These are phyloP conservation scores for Apophysomyces elegans DNA, from an alignment of 371 early-diverging fungal genomes.

Conservation along the genomic window DNA sequence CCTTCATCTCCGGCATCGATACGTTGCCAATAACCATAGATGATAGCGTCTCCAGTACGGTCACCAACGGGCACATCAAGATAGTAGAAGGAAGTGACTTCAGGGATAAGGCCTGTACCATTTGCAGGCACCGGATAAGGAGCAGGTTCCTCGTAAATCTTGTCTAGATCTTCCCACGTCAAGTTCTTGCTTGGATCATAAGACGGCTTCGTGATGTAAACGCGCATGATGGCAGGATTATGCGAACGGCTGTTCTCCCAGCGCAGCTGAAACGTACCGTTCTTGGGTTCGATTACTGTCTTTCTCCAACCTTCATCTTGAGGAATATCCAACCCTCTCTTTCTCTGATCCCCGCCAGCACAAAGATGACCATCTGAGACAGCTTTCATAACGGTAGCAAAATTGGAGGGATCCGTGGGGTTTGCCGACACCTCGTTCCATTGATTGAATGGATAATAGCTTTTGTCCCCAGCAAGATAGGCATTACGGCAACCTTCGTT, in stretches of 20 bases:
- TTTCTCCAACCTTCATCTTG: not conserved
- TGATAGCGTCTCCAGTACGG: slow-evolving; percentile 10
- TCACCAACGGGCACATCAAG: not conserved
- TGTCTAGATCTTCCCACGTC: not conserved
- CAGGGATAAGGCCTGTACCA: not conserved
- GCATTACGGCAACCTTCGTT: slow-evolving; percentile 6
- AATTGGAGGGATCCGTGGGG: not conserved
- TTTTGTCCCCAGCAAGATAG: slow-evolving; percentile 1
- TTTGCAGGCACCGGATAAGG: slow-evolving; percentile 2
- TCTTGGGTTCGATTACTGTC: not conserved
- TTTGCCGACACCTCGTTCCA: slow-evolving; percentile 11
- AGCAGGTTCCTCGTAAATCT: not conserved
- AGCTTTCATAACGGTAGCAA: not conserved
- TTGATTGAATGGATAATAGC: slow-evolving; percentile 3
- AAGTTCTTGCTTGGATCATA: slow-evolving; percentile 1
- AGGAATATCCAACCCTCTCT: not conserved
- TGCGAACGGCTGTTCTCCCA: slow-evolving; percentile 11
- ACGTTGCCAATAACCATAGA: slow-evolving; percentile 6
- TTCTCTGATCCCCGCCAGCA: not conserved
- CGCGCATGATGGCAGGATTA: slow-evolving; percentile 3
- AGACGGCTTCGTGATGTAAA: slow-evolving; percentile 13
- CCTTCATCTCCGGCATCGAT: slow-evolving; percentile 7
- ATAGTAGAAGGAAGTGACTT: slow-evolving; percentile 1
- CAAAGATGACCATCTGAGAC: not conserved
- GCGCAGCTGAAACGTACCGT: slow-evolving; percentile 5